Evolutionary conservation across 2,329 filamentous ascomycete species (phyloP).

Genomic region (Penicillium griseofulvum): DNA sequence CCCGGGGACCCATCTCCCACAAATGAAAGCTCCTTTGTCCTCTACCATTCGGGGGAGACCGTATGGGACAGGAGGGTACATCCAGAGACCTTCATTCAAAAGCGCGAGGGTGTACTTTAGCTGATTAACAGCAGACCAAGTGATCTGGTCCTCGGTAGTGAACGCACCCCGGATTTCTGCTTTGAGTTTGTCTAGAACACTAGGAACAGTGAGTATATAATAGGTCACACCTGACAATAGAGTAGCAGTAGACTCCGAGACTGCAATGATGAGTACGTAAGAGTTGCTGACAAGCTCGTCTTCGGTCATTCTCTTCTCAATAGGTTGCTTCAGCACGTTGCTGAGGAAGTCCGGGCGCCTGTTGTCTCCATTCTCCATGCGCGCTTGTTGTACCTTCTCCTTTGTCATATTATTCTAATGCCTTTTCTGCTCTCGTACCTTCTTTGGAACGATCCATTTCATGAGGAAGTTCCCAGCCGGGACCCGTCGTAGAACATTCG

Average conservation of each 20-base stretch:
- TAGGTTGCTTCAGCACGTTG: constrained; percentile 14
- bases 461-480: not conserved
- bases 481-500: not conserved
- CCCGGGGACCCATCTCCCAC: not conserved
- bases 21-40: not conserved
- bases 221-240: constrained; percentile 44
- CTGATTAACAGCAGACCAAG: constrained; percentile 21
- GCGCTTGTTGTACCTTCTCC: not conserved
- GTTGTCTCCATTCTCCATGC: not conserved
- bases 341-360: constrained; percentile 15
- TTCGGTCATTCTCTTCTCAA: constrained; percentile 13
- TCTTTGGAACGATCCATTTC: not conserved
- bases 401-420: not conserved
- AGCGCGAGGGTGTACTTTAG: constrained; percentile 42
- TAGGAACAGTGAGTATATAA: constrained; percentile 39
- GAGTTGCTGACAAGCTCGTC: constrained; percentile 38
- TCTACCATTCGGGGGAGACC: constrained; percentile 12
- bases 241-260: constrained; percentile 47
- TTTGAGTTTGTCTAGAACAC: constrained; percentile 29
- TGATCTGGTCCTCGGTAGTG: constrained; percentile 28
- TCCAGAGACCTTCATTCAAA: constrained; percentile 42
- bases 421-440: not conserved
- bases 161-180: constrained; percentile 40
- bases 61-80: constrained; percentile 35
- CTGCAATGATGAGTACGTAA: constrained; percentile 39